These are phyloP conservation scores for Psidium friedrichsthalianum DNA, from an alignment of 345 rosid genomes.

Conservation along the genomic window DNA sequence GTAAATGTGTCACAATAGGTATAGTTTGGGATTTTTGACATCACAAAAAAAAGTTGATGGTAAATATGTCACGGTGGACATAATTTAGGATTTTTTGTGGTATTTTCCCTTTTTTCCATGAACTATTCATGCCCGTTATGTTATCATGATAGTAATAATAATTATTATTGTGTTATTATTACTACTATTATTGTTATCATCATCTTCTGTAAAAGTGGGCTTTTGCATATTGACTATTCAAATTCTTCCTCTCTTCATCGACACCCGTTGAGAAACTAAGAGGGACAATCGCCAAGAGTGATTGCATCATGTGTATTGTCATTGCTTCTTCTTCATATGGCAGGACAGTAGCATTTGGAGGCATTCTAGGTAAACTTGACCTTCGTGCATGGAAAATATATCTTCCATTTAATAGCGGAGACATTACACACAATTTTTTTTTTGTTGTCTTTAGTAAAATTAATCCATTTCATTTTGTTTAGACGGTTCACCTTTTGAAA, in stretches of 20 bases:
- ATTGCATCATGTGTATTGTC: not conserved
- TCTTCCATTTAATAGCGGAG: not conserved
- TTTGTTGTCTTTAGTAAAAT: not conserved
- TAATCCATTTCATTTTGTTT: not conserved
- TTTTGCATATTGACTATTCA: not conserved
- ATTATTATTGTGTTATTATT: not conserved
- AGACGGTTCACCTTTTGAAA: not conserved
- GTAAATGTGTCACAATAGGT: no score
- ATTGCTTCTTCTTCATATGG: not conserved
- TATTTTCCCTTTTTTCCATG: no score
- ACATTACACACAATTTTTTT: not conserved
- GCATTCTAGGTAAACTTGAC: not conserved
- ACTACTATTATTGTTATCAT: not conserved
- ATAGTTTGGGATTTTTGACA: no score
- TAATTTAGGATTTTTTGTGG: no score
- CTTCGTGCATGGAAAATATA: not conserved
- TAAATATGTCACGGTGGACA: no score
- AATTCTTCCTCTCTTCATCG: not conserved
- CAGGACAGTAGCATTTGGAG: not conserved
- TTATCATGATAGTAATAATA: no score
- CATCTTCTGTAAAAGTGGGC: not conserved
- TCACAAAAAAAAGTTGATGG: no score
- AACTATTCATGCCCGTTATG: no score
- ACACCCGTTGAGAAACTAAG: not conserved
- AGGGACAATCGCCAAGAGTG: not conserved